Evolutionary conservation across 1,284 basidiomycete species (phyloP).

Genomic region (Rhizopogon hawkerae): DNA sequence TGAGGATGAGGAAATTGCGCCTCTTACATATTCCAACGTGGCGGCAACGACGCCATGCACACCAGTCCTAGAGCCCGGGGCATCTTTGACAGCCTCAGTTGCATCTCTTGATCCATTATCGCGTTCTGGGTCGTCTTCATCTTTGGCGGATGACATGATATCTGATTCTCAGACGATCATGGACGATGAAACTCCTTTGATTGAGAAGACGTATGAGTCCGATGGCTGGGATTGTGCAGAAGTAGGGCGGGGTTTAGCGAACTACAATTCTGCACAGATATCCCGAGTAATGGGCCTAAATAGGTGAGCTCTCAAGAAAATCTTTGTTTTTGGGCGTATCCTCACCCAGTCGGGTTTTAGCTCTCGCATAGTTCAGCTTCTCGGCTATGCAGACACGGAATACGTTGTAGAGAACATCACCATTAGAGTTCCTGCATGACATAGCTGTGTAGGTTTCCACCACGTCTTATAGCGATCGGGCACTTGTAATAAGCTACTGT

Average conservation of each 20-base stretch:
- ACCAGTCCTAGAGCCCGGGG: slow-evolving; percentile 17
- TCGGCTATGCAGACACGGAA: slow-evolving; percentile 94
- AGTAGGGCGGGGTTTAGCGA: slow-evolving; percentile 89
- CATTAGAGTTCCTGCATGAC: slow-evolving; percentile 37
- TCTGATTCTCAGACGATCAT: slow-evolving; percentile 18
- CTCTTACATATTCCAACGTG: slow-evolving; percentile 1
- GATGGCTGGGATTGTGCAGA: slow-evolving; percentile 76
- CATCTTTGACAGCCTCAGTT: slow-evolving; percentile 32
- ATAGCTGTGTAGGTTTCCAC: slow-evolving; percentile 26
- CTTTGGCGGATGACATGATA: slow-evolving; percentile 27
- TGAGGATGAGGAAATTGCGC: slow-evolving; percentile 13
- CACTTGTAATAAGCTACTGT: too few species aligned
- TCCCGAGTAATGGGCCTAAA: slow-evolving; percentile 82
- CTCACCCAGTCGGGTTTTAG: slow-evolving; percentile 32
- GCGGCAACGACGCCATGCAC: neutral
- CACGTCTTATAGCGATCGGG: too few species aligned
- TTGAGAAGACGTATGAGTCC: slow-evolving; percentile 25
- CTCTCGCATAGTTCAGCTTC: slow-evolving; percentile 68
- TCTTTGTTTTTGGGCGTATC: neutral
- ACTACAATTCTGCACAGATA: slow-evolving; percentile 94
- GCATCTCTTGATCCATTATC: slow-evolving; percentile 33
- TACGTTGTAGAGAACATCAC: slow-evolving; percentile 94
- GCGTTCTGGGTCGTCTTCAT: slow-evolving; percentile 29
- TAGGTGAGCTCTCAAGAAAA: slow-evolving; percentile 46
- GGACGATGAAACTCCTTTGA: slow-evolving; percentile 22